Evolutionary conservation across 2,329 filamentous ascomycete genomes (phyloP).

Genomic region (Penicillium sp.): DNA sequence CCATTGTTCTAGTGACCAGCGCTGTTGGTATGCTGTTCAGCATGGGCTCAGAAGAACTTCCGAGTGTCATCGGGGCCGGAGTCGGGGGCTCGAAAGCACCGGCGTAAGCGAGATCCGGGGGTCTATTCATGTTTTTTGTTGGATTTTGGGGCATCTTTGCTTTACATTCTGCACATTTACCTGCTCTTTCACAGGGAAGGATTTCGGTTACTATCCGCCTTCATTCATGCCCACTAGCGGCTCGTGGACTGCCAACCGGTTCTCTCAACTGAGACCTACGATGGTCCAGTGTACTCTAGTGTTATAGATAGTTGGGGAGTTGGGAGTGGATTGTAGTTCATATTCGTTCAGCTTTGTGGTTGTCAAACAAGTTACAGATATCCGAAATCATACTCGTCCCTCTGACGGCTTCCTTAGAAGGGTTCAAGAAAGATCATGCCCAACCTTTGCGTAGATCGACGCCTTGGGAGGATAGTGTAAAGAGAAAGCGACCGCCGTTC

Average conservation of each 20-base stretch:
- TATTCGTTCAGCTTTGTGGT: constrained; percentile 2
- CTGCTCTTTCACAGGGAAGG: background rate
- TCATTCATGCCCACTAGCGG: background rate
- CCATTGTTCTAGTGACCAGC: constrained; percentile 71
- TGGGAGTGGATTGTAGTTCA: constrained; percentile 7
- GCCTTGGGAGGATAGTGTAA: background rate
- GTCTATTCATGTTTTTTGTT: background rate
- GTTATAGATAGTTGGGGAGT: constrained; percentile 3
- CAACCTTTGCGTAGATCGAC: background rate
- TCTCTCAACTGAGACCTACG: background rate
- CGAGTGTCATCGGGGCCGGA: constrained; percentile 94
- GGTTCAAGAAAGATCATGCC: background rate
- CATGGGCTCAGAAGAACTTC: constrained; percentile 85
- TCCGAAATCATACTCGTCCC: background rate
- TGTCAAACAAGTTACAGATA: background rate
- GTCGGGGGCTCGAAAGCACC: constrained; percentile 71
- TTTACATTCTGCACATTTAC: constrained; percentile 6
- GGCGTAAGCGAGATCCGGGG: constrained; percentile 39
- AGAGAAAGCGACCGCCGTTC: background rate
- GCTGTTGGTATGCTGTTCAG: constrained; percentile 79
- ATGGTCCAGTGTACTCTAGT: background rate
- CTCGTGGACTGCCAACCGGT: background rate
- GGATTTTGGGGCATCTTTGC: background rate
- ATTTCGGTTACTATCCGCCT: constrained; percentile 1
- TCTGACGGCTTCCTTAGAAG: background rate